Conservation (phyloP, 2,329 filamentous ascomycete species). For the Penicillium brevicompactum region DNA sequence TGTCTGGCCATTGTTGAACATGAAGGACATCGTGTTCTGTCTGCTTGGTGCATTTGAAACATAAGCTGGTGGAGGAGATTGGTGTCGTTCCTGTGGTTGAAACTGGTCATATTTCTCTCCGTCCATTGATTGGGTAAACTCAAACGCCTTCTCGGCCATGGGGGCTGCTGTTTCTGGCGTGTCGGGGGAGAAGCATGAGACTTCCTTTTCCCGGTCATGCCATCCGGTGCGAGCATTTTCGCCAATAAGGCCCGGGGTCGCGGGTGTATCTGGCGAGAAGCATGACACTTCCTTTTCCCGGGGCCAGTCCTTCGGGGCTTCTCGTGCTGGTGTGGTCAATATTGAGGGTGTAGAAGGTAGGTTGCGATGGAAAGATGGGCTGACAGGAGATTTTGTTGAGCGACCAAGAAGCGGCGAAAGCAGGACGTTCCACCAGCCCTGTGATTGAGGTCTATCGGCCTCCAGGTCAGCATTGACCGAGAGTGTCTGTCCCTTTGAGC, state of each 20-base stretch:
- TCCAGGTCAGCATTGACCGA: conserved; percentile 38
- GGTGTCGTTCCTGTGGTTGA: not conserved
- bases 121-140: conserved; percentile 17
- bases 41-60: conserved; percentile 9
- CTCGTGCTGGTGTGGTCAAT: conserved; percentile 1
- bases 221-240: conserved; percentile 16
- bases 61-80: conserved; percentile 4
- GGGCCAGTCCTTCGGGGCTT: conserved; percentile 27
- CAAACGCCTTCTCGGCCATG: conserved; percentile 12
- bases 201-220: conserved; percentile 29
- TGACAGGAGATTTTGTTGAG: conserved; percentile 28
- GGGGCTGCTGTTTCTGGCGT: conserved; percentile 30
- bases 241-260: conserved; percentile 18
- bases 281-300: conserved; percentile 28
- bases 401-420: conserved; percentile 46
- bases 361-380: conserved; percentile 23
- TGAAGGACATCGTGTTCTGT: conserved; percentile 22
- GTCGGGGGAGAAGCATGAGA: conserved; percentile 36
- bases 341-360: conserved; percentile 1
- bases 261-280: conserved; percentile 39
- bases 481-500: conserved; percentile 18
- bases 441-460: conserved; percentile 43
- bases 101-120: not conserved
- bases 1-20: conserved; percentile 24
- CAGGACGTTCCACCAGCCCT: conserved; percentile 54